Percentiles rank a stretch among this genome's conserved stretches.
Evolutionary conservation across 164 flowering plant species (phyloP).

Genomic region (Stephania yunnanensis): DNA sequence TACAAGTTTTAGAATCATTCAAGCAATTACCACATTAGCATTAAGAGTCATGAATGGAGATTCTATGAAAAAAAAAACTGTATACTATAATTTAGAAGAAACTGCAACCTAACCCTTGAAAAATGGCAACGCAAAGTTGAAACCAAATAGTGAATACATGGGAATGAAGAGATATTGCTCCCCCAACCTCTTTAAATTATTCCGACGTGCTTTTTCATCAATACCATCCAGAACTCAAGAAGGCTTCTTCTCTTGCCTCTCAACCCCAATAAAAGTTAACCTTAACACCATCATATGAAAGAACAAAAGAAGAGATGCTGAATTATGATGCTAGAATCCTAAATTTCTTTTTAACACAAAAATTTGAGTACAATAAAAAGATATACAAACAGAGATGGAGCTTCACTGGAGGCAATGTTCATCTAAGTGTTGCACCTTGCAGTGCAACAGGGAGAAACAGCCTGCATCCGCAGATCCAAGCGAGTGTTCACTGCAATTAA

Average conservation of each 20-base stretch:
- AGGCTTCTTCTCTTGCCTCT: background rate
- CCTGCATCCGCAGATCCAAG: slow-evolving; percentile 8
- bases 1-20: no score
- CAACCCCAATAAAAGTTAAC: background rate
- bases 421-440: slow-evolving; percentile 10
- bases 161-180: background rate
- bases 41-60: no score
- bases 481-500: slow-evolving; percentile 3
- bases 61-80: no score
- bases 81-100: no score
- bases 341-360: slow-evolving; percentile 11
- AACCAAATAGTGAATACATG: background rate
- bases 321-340: slow-evolving; percentile 6
- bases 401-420: slow-evolving; percentile 7
- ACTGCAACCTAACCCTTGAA: no score
- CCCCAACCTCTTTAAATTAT: background rate
- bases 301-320: background rate
- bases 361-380: slow-evolving; percentile 20
- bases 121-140: background rate
- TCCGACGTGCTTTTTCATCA: background rate
- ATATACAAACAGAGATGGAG: slow-evolving; percentile 29
- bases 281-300: background rate
- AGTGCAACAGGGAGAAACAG: background rate
- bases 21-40: no score
- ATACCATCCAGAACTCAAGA: background rate